Evolutionary conservation across 208 protist species (phyloP).

Genomic region (Acanthamoeba triangularis): DNA sequence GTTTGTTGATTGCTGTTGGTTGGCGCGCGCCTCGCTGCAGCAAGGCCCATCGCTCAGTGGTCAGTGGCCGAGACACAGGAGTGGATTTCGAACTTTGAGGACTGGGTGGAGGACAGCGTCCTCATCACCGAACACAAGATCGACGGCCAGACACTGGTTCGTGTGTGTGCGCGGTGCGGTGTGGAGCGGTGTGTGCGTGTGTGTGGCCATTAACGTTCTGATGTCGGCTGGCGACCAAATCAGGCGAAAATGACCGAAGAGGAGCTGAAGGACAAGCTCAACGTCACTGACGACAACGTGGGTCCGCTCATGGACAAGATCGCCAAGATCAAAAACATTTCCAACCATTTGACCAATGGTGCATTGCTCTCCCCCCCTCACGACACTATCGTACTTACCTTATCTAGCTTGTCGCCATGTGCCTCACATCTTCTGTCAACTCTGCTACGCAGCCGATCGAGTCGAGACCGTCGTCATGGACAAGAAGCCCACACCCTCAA

Average conservation of each 20-base stretch:
- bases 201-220: no score
- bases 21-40: not conserved
- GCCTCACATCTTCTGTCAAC: not conserved
- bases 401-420: no score
- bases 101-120: constrained; percentile 43
- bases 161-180: not conserved
- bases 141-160: constrained; percentile 24
- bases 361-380: no score
- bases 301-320: not conserved
- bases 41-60: constrained; percentile 13
- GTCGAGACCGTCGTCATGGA: not conserved
- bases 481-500: not conserved
- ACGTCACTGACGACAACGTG: not conserved
- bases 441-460: not conserved
- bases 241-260: not conserved
- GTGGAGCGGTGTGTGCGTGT: no score
- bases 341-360: not conserved
- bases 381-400: no score
- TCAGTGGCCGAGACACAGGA: constrained; percentile 27
- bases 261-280: constrained; percentile 40
- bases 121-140: constrained; percentile 35
- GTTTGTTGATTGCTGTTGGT: not conserved
- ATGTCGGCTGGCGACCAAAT: no score
- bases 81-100: constrained; percentile 16
- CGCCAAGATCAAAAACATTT: constrained; percentile 2